These are phyloP conservation scores for Aspergillus leporis DNA, from an alignment of 495 filamentous ascomycete species.

Conservation along the genomic window DNA sequence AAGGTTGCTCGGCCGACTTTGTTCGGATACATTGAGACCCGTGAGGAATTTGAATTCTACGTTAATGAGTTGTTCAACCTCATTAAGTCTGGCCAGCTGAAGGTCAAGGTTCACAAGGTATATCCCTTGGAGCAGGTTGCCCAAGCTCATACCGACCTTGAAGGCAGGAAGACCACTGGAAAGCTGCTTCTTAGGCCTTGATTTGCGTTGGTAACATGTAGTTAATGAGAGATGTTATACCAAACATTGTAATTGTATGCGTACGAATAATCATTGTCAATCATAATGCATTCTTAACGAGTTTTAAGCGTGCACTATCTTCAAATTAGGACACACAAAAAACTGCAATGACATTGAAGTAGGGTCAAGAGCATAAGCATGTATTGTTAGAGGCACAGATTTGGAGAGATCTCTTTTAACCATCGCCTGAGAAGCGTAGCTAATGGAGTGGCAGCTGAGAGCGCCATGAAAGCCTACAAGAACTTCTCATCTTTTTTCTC, in stretches of 20 bases:
- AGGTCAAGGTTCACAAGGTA: constrained; percentile 73
- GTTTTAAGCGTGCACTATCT: not conserved
- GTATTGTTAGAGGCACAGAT: not conserved
- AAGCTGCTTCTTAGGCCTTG: constrained; percentile 56
- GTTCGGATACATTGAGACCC: constrained; percentile 70
- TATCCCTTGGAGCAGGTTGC: constrained; percentile 80
- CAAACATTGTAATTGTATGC: not conserved
- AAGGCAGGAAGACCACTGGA: constrained; percentile 79
- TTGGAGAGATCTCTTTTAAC: not conserved
- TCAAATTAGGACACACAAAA: not conserved
- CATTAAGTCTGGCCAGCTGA: constrained; percentile 66
- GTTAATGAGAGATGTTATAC: constrained; percentile 1
- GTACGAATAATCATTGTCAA: not conserved
- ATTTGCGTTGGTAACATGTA: not conserved
- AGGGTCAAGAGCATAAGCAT: not conserved
- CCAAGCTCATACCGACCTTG: constrained; percentile 77
- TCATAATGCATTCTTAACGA: not conserved
- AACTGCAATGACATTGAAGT: not conserved
- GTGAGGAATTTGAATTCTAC: constrained; percentile 76
- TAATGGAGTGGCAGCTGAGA: not conserved
- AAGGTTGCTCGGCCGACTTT: constrained; percentile 76
- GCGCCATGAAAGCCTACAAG: not conserved
- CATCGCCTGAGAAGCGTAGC: not conserved
- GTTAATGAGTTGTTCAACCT: constrained; percentile 71
- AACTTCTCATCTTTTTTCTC: not conserved